Evolutionary conservation across 495 filamentous ascomycete species (phyloP).

Genomic region (Aspergillus biplanus): DNA sequence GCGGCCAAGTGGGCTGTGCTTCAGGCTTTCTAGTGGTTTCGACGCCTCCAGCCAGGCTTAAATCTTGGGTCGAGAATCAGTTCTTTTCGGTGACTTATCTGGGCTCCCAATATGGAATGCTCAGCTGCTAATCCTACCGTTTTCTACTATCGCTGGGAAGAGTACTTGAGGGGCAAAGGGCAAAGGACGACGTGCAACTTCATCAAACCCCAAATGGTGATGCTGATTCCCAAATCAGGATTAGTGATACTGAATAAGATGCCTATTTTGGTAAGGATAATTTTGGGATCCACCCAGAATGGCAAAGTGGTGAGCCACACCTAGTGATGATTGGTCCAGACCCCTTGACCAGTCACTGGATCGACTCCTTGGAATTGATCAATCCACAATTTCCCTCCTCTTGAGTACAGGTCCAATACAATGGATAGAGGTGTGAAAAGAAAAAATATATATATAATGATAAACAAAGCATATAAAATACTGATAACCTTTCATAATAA

Average conservation of each 20-base stretch:
- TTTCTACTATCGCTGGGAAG: no score
- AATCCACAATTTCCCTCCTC: not conserved
- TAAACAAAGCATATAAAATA: not conserved
- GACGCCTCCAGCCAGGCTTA: no score
- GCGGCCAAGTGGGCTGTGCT: not conserved
- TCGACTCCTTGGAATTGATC: slow-evolving; percentile 13
- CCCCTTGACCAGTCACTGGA: slow-evolving; percentile 16
- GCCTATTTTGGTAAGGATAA: not conserved
- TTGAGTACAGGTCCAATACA: not conserved
- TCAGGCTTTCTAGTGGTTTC: not conserved
- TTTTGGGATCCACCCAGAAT: not conserved
- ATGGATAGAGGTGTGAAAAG: not conserved
- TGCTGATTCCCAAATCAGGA: not conserved
- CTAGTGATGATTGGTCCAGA: slow-evolving; percentile 7
- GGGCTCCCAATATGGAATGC: no score
- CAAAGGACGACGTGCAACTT: not conserved
- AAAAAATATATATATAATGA: not conserved
- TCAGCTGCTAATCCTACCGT: no score
- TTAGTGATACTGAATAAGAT: slow-evolving; percentile 1
- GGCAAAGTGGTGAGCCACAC: slow-evolving; percentile 8
- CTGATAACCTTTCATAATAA: no score
- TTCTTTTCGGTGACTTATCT: no score
- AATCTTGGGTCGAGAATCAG: no score
- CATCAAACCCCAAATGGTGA: not conserved
- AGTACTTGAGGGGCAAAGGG: no score